Percentiles rank a stretch among this genome's conserved stretches.
Evolutionary conservation across 352 stramenopile species (phyloP).

Genomic region (Peronospora belbahrii): DNA sequence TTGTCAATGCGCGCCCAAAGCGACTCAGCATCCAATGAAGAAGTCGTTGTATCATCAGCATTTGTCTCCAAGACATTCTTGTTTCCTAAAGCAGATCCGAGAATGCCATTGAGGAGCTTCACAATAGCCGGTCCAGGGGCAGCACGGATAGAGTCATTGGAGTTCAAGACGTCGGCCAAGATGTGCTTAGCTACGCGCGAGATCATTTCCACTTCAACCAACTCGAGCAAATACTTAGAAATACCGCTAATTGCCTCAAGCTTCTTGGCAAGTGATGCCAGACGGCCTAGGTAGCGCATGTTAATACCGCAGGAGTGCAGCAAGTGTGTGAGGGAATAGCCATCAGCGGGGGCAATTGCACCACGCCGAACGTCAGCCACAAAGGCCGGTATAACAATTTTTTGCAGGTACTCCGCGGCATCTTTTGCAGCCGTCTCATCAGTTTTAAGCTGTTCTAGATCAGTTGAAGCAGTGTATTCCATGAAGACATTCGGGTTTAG

Average conservation of each 20-base stretch:
- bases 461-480: constrained; percentile 74
- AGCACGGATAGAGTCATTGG: constrained; percentile 45
- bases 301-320: constrained; percentile 95
- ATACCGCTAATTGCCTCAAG: constrained; percentile 84
- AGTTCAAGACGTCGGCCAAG: constrained; percentile 61
- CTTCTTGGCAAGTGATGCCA: constrained; percentile 84
- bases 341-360: constrained; percentile 81
- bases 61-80: constrained; percentile 8
- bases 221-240: constrained; percentile 90
- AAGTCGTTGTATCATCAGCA: constrained; percentile 15
- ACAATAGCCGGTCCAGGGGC: constrained; percentile 71
- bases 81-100: constrained; percentile 35
- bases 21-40: constrained; percentile 29
- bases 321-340: constrained; percentile 87
- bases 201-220: constrained; percentile 96
- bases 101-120: constrained; percentile 79
- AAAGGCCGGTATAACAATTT: constrained; percentile 81
- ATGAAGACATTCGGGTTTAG: constrained; percentile 88
- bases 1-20: constrained; percentile 56
- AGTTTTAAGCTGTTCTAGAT: constrained; percentile 47
- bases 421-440: constrained; percentile 73
- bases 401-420: constrained; percentile 77
- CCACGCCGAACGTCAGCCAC: constrained; percentile 77
- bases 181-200: constrained; percentile 87
- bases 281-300: constrained; percentile 91